A percentile compares a stretch with the other conserved stretches of the same genome.
Conservation (phyloP, 73 alveolate genomes). For the Tetrahymena elliotti region DNA sequence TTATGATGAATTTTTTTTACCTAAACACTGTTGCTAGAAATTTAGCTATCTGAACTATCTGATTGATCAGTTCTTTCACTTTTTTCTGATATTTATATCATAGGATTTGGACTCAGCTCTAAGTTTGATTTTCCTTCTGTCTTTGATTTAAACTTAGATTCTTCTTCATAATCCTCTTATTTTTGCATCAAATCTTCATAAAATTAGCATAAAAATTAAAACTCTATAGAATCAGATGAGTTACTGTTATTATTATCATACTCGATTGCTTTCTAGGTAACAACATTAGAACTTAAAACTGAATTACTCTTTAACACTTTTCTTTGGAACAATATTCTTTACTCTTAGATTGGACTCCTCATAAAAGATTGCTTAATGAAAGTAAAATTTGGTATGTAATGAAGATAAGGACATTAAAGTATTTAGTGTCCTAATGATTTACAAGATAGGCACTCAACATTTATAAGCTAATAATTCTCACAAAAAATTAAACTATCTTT, state of each 20-base stretch:
- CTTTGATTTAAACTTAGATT: background rate
- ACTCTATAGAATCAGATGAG: background rate
- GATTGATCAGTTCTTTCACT: background rate
- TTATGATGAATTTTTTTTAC: background rate
- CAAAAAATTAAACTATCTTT: background rate
- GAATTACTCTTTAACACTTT: background rate
- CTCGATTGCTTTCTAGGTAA: background rate
- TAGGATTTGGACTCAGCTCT: background rate
- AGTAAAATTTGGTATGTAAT: background rate
- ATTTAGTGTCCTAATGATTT: background rate
- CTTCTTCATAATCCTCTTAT: background rate
- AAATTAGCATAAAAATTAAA: background rate
- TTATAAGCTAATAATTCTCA: background rate
- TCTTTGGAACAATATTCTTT: background rate
- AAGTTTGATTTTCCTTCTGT: background rate
- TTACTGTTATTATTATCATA: background rate
- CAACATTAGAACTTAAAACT: background rate
- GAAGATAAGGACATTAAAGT: background rate
- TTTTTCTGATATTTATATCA: background rate
- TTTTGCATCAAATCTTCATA: background rate
- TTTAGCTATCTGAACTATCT: background rate
- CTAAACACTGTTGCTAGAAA: background rate
- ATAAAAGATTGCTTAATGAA: background rate
- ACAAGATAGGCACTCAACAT: background rate
- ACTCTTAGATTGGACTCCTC: background rate